These are phyloP conservation scores for Blastobotrys parvus DNA, from an alignment of 805 yeast genomes.

Conservation along the genomic window DNA sequence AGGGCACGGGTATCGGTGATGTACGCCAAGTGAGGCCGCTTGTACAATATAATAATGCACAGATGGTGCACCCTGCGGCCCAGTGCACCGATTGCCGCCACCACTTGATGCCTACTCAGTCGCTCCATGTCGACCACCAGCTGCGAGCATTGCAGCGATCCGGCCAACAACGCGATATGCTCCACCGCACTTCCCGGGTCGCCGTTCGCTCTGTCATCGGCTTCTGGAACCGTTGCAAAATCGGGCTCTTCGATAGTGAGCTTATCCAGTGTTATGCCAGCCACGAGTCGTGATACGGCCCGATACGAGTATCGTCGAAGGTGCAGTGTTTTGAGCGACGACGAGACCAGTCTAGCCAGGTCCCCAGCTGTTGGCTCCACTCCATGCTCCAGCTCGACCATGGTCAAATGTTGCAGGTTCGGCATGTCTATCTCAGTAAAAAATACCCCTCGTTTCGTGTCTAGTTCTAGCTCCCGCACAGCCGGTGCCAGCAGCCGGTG, in stretches of 20 bases:
- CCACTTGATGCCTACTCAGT: neutral
- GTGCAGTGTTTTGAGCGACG: neutral
- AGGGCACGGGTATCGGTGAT: neutral
- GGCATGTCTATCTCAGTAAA: neutral
- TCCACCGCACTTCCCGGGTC: neutral
- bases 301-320: no score
- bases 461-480: no score
- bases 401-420: neutral
- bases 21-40: neutral
- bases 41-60: neutral
- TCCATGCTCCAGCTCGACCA: neutral
- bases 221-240: neutral
- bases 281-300: no score
- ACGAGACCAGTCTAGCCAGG: neutral
- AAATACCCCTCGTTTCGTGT: no score
- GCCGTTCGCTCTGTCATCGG: neutral
- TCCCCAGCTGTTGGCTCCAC: neutral
- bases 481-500: no score
- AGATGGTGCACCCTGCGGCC: neutral
- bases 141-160: no score
- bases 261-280: no score
- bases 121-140: neutral
- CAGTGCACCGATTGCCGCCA: neutral
- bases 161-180: no score
- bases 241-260: neutral